These are phyloP conservation scores for Tetracladium setigerum DNA, from an alignment of 495 filamentous ascomycete species.

Conservation along the genomic window DNA sequence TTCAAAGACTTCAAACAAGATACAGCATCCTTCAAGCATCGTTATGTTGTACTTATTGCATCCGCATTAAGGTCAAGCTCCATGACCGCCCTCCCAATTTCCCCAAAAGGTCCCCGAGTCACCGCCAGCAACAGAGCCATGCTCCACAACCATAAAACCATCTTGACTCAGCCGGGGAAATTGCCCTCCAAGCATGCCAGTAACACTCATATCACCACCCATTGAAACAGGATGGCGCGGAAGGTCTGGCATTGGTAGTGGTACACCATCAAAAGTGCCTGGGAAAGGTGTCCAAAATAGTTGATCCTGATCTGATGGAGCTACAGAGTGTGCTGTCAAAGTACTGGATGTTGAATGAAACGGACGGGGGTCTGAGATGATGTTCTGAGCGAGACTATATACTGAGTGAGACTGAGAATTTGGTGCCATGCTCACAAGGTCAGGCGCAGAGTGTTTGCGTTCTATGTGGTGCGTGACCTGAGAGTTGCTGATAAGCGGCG, in stretches of 20 bases:
- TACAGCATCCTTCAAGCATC: too few species aligned
- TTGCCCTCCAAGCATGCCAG: conserved; percentile 10
- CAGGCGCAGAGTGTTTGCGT: conserved; percentile 1
- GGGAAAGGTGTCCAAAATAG: conserved; percentile 22
- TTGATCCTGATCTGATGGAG: not conserved
- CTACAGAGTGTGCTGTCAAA: not conserved
- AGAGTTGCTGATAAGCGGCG: too few species aligned
- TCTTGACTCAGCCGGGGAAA: conserved; percentile 15
- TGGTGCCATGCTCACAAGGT: conserved; percentile 2
- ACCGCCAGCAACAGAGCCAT: too few species aligned
- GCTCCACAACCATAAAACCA: conserved; percentile 21
- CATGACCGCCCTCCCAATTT: too few species aligned
- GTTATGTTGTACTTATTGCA: too few species aligned
- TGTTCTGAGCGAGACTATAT: too few species aligned
- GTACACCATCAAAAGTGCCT: conserved; percentile 11
- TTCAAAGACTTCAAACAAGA: too few species aligned
- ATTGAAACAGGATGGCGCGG: not conserved
- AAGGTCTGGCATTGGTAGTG: conserved; percentile 2
- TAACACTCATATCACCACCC: conserved; percentile 12
- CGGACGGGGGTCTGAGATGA: too few species aligned
- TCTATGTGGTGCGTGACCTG: not conserved
- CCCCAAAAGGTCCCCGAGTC: too few species aligned
- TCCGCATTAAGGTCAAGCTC: too few species aligned
- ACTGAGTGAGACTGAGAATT: too few species aligned
- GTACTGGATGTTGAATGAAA: not conserved